Evolutionary conservation across 2,329 filamentous ascomycete species (phyloP), one percentile per base, ranked within the genome.

Genomic region (Aspergillus neoniger): DNA sequence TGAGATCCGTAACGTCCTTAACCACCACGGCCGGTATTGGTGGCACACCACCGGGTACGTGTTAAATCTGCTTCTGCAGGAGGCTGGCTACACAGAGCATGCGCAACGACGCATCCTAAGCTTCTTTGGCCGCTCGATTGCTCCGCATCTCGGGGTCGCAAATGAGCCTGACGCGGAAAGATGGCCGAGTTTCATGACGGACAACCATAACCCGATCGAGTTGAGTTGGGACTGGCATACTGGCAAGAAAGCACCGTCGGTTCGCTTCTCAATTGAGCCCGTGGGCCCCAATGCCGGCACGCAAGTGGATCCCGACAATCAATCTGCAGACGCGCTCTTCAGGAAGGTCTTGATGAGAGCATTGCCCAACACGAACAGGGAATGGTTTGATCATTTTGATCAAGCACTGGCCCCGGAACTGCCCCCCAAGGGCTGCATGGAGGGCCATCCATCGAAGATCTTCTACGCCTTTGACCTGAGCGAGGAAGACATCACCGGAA

Each of bases 141-240:
- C 36, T 6, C 50, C 50, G 5, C 17, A 15, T 12, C 21, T 53
- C 0, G 50, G 50, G 9, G 12, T 53, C 12, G 32, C 30, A 8
- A 23, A 39, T 21, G 50, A 23, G 30, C n/a, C 17, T 32, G 50
- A 32, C 5, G 50, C 32, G 21, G 19, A 23, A 17, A 39, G 50
- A 38, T 56, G 54, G 54, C 44, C 36, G 17, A 56, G 54, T 19
- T 56, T 56, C 54, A 56, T 56, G 54, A 56, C 54, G 12, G 54
- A 56, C 41, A 41, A 56, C 43, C 38, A 56, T n/a, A 47, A 47
- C 17, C 56, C 56, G 5, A 41, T 52, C 9, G 56, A 58, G 15
- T 36, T 58, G 8, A 58, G 56, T 23, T 52, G 47, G 47, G 38
- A 51, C 36, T 58, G 47, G 47, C 48, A 48, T 19, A 52, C 36